Evolutionary conservation across 139 green algal genomes (phyloP), one percentile per base, ranked within the genome.

Genomic region (Chlamydomonas sp.): DNA sequence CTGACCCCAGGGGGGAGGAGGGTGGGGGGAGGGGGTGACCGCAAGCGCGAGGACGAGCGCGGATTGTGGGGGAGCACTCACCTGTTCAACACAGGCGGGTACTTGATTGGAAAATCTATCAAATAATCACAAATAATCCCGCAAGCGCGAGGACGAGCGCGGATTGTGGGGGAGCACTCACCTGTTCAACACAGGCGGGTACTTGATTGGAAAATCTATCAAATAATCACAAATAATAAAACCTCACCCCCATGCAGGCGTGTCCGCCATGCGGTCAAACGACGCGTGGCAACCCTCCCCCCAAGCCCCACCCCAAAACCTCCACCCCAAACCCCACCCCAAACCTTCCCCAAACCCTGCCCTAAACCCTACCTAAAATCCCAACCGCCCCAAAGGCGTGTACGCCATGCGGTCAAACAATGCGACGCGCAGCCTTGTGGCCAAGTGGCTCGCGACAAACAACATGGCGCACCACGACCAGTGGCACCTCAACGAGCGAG

Each of bases 361-460:
- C n/a, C n/a, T n/a, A n/a, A n/a, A n/a, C n/a, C n/a, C 16, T 50
- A 16, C 43, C 43, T 50, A 24, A 59, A 24, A 59, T 24, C 24
- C 30, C 48, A 59, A 59, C 6, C 48, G 28, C 24, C 48, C 30
- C 24, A 59, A 59, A 3, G 48, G 48, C 13, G 26, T 63, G 2
- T 63, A 63, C 57, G 57, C 57, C 3, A 63, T 63, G 57, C 57
- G 57, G 26, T 36, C n/a, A 4, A 36, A 29, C 57, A 63, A 63
- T 30, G 29, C 8, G 8, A 63, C 57, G n/a, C 8, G 35, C 3
- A 3, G 16, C 3, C 57, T 63, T 8, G 57, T 63, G n/a, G 57
- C 35, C n/a, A 29, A 35, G 57, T 10, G 57, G 57, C 57, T 29
- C n/a, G 57, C 57, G 16, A 30, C 57, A 22, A 8, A 8, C 3